Evolutionary conservation across 202 grass and related monocot genomes (phyloP).

Genomic region (Panicum hallii): DNA sequence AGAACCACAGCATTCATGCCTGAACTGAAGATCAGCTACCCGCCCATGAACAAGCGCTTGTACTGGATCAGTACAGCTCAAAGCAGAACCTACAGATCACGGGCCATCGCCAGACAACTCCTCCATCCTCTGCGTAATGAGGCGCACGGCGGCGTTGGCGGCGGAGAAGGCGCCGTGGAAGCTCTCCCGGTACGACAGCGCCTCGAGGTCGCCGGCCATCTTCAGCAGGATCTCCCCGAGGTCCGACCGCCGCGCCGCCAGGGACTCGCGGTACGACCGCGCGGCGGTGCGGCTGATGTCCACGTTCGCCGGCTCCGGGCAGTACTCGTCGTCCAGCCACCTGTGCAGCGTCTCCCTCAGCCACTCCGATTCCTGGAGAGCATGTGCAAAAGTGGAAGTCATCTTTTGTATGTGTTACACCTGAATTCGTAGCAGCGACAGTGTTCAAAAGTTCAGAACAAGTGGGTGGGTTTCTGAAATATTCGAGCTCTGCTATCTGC

Average conservation of each 20-base stretch:
- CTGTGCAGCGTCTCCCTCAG: constrained; percentile 76
- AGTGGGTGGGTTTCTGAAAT: not conserved
- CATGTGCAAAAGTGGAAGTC: not conserved
- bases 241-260: constrained; percentile 65
- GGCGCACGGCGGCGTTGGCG: constrained; percentile 69
- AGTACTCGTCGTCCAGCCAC: constrained; percentile 91
- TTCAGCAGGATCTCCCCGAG: constrained; percentile 85
- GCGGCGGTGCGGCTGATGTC: constrained; percentile 85
- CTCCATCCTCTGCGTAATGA: constrained; percentile 76
- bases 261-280: constrained; percentile 64
- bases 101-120: not conserved
- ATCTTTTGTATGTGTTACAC: not conserved
- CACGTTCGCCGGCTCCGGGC: constrained; percentile 77
- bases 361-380: constrained; percentile 88
- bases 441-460: not conserved
- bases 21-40: too few relatives aligned
- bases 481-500: not conserved
- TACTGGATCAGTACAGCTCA: too few relatives aligned
- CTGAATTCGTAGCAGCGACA: not conserved
- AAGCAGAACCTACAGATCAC: not conserved
- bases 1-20: too few relatives aligned
- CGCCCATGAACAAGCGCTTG: too few relatives aligned
- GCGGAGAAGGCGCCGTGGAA: constrained; percentile 90
- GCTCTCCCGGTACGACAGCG: constrained; percentile 75
- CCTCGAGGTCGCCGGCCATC: constrained; percentile 75